Evolutionary conservation across 257 asterid genomes (phyloP).

Genomic region (Solanum habrochaites): DNA sequence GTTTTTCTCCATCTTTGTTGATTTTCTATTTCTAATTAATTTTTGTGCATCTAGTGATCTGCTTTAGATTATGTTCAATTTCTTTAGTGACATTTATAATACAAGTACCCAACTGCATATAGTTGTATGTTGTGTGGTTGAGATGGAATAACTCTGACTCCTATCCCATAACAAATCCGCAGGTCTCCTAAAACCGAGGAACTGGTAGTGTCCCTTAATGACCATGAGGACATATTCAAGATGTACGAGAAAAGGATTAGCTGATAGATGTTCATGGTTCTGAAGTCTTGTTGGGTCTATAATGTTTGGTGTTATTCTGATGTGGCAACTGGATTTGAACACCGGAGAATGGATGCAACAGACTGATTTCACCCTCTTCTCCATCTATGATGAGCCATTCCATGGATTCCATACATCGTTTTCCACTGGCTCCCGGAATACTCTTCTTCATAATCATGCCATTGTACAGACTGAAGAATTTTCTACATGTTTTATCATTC

Average conservation of each 20-base stretch:
- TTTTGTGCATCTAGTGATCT: background rate
- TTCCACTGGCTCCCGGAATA: background rate
- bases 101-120: background rate
- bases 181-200: background rate
- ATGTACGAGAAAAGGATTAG: background rate
- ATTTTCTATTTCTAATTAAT: background rate
- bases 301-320: background rate
- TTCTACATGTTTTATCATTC: background rate
- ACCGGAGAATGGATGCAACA: background rate
- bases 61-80: background rate
- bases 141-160: background rate
- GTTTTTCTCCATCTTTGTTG: background rate
- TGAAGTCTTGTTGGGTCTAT: background rate
- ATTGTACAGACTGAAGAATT: background rate
- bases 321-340: background rate
- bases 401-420: background rate
- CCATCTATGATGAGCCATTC: background rate
- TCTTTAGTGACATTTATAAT: background rate
- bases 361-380: background rate
- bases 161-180: background rate
- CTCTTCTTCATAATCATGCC: background rate
- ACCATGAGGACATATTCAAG: background rate
- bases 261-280: background rate
- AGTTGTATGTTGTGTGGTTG: background rate
- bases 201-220: background rate